Evolutionary conservation across 1,284 basidiomycete genomes (phyloP), one percentile per base, ranked within the genome.

Genomic region (Flammula alnicola): DNA sequence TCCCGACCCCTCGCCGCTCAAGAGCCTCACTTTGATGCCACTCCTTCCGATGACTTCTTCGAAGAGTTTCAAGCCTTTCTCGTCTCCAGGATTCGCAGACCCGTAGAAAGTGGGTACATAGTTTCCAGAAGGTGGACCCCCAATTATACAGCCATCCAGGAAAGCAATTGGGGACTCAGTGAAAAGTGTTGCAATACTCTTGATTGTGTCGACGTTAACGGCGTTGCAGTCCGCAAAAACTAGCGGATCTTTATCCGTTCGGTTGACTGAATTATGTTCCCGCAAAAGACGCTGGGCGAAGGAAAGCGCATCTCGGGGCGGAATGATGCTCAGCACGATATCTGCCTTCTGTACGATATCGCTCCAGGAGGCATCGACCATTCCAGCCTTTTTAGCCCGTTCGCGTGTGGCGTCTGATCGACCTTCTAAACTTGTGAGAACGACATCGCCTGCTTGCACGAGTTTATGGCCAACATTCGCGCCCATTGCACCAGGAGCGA

Each of bases 201-300:
- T 76, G 43, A 73, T 75, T 7, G 79, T 79, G 49, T 69, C 67
- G 1, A 80, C 78, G 59, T 69, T 81, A 36, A 84, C 74, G 5
- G 81, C 80, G 52, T 85, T 84, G 59, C 80, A 83, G 60, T 84
- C 82, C n/a, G 69, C 80, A 59, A 79, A 84, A 22, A 75, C 57
- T 4, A 70, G 55, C 19, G 56, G 52, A 19, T 49, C 41, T 32
- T 55, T 49, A 29, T 48, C 51, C 1, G 43, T 30, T 44, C 48
- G 51, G 31, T 54, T 40, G 45, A 30, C 47, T 32, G 16, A 55
- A 54, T 46, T 35, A 32, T 53, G 52, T 26, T 67, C 70, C 25
- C 64, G 63, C 26, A 71, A 61, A 52, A 79, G 71, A 31, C 63
- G 66, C 58, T 74, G 61, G 2, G 82, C 81, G 51, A 85, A 73